These are phyloP conservation scores for Tillandsia leiboldiana DNA, from an alignment of 176 grass and related monocot genomes.

Conservation along the genomic window DNA sequence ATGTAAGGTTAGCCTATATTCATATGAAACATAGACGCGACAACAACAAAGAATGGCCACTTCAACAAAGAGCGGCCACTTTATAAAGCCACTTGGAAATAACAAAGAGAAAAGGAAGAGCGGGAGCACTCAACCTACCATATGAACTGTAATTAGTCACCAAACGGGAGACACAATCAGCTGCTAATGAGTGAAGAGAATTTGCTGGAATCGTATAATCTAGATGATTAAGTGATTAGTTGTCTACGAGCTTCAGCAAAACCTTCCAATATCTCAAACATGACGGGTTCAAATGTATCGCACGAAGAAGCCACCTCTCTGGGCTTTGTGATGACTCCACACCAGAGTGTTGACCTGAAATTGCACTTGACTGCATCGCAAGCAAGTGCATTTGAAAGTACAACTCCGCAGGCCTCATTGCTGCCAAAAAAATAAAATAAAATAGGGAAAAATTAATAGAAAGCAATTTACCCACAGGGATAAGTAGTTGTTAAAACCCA, in stretches of 20 bases:
- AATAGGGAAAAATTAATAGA: too few relatives aligned
- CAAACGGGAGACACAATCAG: too few relatives aligned
- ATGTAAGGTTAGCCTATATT: too few relatives aligned
- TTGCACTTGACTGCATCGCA: slow-evolving; percentile 31
- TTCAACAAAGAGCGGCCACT: too few relatives aligned
- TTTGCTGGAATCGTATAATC: too few relatives aligned
- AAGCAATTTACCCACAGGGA: not conserved
- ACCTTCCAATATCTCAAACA: slow-evolving; percentile 79
- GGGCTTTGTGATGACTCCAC: slow-evolving; percentile 40
- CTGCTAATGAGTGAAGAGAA: too few relatives aligned
- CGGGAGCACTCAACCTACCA: too few relatives aligned
- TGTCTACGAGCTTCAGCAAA: slow-evolving; percentile 27
- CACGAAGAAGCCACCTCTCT: slow-evolving; percentile 59
- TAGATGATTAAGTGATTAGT: slow-evolving; percentile 9
- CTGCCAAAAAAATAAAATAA: slow-evolving; percentile 21
- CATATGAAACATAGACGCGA: too few relatives aligned
- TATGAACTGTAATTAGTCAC: too few relatives aligned
- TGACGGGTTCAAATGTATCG: slow-evolving; percentile 76
- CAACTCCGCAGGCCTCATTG: slow-evolving; percentile 61
- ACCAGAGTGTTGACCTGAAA: slow-evolving; percentile 27
- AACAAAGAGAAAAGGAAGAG: too few relatives aligned
- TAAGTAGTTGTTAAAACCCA: not conserved
- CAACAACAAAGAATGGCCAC: too few relatives aligned
- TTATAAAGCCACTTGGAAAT: too few relatives aligned
- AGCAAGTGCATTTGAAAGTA: slow-evolving; percentile 97